phyloP scores from a whole-genome alignment of 179 eudicot species.

The Beta lomatogona region DNA sequence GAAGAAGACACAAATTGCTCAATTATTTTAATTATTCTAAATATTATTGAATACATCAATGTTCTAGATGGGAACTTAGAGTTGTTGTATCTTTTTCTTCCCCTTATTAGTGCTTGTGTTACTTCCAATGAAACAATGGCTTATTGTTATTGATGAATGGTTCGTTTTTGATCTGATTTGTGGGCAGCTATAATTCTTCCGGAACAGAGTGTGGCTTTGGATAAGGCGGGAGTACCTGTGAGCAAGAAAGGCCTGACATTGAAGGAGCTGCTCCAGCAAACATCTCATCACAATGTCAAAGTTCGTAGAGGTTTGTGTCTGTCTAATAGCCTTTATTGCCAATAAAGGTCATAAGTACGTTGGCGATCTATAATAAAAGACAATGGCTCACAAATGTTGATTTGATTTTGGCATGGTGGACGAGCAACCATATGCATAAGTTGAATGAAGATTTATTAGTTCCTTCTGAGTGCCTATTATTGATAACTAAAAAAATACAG shows the following conservation, averaged over 20 bases:
- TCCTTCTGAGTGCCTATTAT: neutral
- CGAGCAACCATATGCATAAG: neutral
- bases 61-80: neutral
- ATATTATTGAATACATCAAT: neutral
- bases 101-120: neutral
- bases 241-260: slow-evolving; percentile 90
- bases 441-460: neutral
- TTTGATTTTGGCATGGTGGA: neutral
- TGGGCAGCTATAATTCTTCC: slow-evolving; percentile 81
- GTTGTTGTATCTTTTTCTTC: neutral
- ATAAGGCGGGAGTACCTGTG: slow-evolving; percentile 78
- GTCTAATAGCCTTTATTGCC: neutral
- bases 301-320: slow-evolving; percentile 71
- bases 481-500: too few relatives aligned
- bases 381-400: neutral
- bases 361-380: neutral
- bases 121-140: neutral
- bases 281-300: slow-evolving; percentile 90
- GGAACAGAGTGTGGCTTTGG: slow-evolving; percentile 89
- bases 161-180: slow-evolving; percentile 8
- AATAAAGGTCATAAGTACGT: neutral
- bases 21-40: neutral
- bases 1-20: neutral
- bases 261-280: slow-evolving; percentile 91
- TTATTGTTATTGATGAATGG: neutral